Evolutionary conservation across 352 stramenopile species (phyloP), one percentile per base, ranked within the genome.

Genomic region (Pythium dissotocum): DNA sequence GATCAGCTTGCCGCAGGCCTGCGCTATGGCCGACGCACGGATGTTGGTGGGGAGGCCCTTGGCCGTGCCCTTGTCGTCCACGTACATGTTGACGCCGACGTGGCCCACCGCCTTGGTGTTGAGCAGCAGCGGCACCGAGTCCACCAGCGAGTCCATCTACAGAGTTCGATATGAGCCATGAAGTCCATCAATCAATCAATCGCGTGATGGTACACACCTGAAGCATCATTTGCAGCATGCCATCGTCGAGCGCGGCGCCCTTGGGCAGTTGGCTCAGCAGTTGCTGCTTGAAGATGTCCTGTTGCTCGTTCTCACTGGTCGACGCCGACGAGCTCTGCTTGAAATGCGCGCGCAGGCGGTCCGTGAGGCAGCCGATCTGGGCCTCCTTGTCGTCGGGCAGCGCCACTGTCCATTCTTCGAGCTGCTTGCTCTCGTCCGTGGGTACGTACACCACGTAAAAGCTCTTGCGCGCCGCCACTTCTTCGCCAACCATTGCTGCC

Each of bases 51-150:
- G 73, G 18, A 96, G 67, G 1, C 82, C 83, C 73, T 97, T 97
- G 54, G 89, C 86, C 13, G 88, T 94, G 59, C 89, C 89, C 67
- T 94, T 97, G 73, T 97, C 89, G 68, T 97, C 89, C 54, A 97
- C 89, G 67, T 97, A 97, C 82, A 97, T 88, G 71, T 95, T 97
- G 51, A 97, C 62, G 18, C 87, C 87, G 14, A 97, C 71, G 71
- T 94, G 82, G 51, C 77, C 67, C 33, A 85, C 81, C 3, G 82
- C 83, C 35, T 75, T 74, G 55, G 82, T 87, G 77, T 97, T 97
- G 60, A 92, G 76, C 64, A 95, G 80, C 26, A 97, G 78, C n/a
- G 88, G 85, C 26, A 97, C 81, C 52, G 89, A 93, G 67, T 97
- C 89, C 66, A 96, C 88, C 12, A 95, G 78, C 51, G 83, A 93